These are phyloP conservation scores for Penicillium arizonense DNA, from an alignment of 495 filamentous ascomycete species.

Conservation along the genomic window DNA sequence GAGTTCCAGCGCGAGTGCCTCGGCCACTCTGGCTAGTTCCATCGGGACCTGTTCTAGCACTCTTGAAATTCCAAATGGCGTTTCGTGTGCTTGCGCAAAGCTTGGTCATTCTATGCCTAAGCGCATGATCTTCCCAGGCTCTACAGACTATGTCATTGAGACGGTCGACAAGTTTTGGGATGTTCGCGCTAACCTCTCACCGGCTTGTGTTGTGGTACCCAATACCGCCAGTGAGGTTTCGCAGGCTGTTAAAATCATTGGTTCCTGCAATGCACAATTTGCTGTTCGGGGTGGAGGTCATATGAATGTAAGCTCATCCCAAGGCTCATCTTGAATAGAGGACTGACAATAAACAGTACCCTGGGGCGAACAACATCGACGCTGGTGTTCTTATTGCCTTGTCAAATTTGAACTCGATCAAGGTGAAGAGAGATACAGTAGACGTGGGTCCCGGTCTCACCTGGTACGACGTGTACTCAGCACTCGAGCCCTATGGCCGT, in stretches of 20 bases:
- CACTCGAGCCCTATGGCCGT: constrained; percentile 33
- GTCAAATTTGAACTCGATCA: constrained; percentile 11
- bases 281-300: constrained; percentile 38
- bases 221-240: constrained; percentile 24
- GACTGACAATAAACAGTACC: constrained; percentile 16
- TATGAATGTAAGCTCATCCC: constrained; percentile 24
- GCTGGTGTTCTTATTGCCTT: constrained; percentile 24
- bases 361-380: constrained; percentile 31
- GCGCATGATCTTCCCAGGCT: constrained; percentile 9
- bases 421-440: constrained; percentile 16
- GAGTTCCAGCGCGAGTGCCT: not conserved
- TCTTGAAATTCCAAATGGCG: constrained; percentile 6
- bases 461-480: constrained; percentile 40
- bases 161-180: constrained; percentile 21
- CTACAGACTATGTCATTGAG: constrained; percentile 16
- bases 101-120: constrained; percentile 9
- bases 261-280: constrained; percentile 26
- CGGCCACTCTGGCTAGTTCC: not conserved
- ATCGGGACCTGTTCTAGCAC: not conserved
- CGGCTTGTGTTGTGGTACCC: constrained; percentile 34
- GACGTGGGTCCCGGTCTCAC: constrained; percentile 37
- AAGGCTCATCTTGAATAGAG: too few relatives aligned
- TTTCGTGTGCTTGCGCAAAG: constrained; percentile 22
- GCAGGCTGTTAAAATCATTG: constrained; percentile 17
- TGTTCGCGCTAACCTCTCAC: constrained; percentile 26